Conservation (phyloP, 2,329 filamentous ascomycete genomes). For the Aspergillus sp. region DNA sequence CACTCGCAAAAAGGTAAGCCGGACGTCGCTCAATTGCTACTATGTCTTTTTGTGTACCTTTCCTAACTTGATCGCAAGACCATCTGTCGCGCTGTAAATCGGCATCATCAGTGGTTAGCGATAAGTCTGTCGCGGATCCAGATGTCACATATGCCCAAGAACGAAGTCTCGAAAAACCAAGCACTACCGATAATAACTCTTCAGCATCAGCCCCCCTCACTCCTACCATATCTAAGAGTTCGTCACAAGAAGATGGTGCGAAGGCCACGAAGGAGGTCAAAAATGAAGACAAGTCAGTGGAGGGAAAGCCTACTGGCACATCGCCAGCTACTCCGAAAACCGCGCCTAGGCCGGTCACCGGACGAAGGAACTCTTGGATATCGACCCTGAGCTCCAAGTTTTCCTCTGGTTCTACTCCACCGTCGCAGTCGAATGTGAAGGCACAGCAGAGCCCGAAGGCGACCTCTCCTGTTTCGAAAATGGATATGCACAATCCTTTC, state of each 20-base stretch:
- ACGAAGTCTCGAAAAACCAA: constrained; percentile 25
- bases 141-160: constrained; percentile 22
- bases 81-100: constrained; percentile 41
- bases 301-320: constrained; percentile 25
- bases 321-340: constrained; percentile 28
- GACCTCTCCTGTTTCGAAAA: constrained; percentile 33
- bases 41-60: background rate
- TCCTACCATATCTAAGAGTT: constrained; percentile 16
- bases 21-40: background rate
- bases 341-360: constrained; percentile 35
- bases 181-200: constrained; percentile 25
- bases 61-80: constrained; percentile 25
- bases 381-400: constrained; percentile 92
- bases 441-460: constrained; percentile 33
- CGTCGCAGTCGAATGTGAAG: constrained; percentile 38
- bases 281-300: constrained; percentile 21
- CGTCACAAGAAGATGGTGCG: constrained; percentile 18
- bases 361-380: constrained; percentile 82
- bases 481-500: constrained; percentile 48
- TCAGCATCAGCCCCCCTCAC: constrained; percentile 19
- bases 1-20: constrained; percentile 74
- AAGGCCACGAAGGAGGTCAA: constrained; percentile 22
- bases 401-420: constrained; percentile 58
- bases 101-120: constrained; percentile 33
- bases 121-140: constrained; percentile 28